Base-by-base conservation (phyloP, 2,329 filamentous ascomycete genomes). In the Venturia aucupariae region DNA sequence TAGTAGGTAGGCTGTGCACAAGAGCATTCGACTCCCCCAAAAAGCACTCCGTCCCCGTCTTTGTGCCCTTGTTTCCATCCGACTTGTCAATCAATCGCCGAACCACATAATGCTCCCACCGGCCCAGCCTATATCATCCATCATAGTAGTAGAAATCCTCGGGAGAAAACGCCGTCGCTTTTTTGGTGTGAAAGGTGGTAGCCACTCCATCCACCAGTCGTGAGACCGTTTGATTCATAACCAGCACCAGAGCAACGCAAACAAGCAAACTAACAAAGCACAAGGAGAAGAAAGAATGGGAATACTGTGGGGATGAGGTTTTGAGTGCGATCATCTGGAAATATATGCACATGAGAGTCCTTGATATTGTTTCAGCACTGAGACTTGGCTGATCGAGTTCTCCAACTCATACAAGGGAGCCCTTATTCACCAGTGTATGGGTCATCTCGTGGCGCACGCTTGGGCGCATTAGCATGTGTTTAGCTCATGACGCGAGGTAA, bases 211-310 rank as follows among this genome's bases (percentile, higher is more conserved):
- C 51, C 51, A 51, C 30, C 24, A 35, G 27, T 57, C 51, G 27
- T 57, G 51, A 35, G 51, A 57, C 51, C 51, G 17, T 57, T n/a
- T 35, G 48, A 51, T 35, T 57, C 51, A 57, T 57, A 57, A 57
- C 51, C 51, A 57, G 51, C 24, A 35, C 51, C 51, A 57, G 51
- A 57, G 51, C 27, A 57, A 35, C 51, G 30, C 51, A 57, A 57
- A 35, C 27, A 57, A 57, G 51, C 51, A 57, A 35, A 7, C n/a
- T 17, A 57, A 57, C 5, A 57, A 57, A 57, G 27, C 51, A 55
- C 51, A 35, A 57, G 51, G n/a, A 57, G 27, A 35, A 35, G 51
- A 57, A 35, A 57, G 8, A 32, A 32, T 57, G 35, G 51, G 51
- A 22, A 35, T 57, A 35, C 19, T 30, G 30, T 32, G 35, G 24